Evolutionary conservation across 1,139 yeast species (phyloP), one percentile per base, ranked within the genome.

Genomic region (Suhomyces bolitotheri): DNA sequence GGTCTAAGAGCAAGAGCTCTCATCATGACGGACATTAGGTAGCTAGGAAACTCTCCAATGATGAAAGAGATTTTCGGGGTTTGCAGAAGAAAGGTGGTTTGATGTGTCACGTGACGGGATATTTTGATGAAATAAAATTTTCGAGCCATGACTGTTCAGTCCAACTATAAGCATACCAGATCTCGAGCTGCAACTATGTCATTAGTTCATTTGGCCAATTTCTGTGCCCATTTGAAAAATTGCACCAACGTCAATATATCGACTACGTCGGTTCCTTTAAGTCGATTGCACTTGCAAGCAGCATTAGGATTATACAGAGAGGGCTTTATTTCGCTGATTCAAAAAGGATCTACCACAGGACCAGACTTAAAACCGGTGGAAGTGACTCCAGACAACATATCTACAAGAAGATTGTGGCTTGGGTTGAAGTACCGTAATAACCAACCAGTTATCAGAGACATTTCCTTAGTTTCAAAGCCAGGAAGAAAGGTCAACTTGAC

Each of bases 171-270:
- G n/a, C 15, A 12, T 8, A n/a, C 16, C 22, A 15, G 5, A 25
- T 7, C 20, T 7, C 7, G 6, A 17, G 20, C 30, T 22, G 10
- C 21, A 14, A 27, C 36, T 31, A 87, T 89, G 96, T 89, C 97
- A 24, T 73, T 90, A 43, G 95, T 85, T 33, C 82, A 81, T 50
- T 72, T 90, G 46, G 95, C 94, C 20, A 78, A 87, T 63, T 75
- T 84, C 38, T 88, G 96, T 57, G 82, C 95, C 21, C 98, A 92
- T 55, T 60, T 92, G 44, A 95, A 88, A 62, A 92, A 92, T 66
- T 88, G 94, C 49, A 76, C 87, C 12, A 76, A 86, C 56, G 92
- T 87, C 29, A 78, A 78, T 54, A 66, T 81, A 33, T 73, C 94
- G 19, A 62, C 82, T 41, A 88, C 97, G 0, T 77, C 92, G 10